Percentiles rank a stretch among this genome's conserved stretches.
phyloP scores from a whole-genome alignment of 352 stramenopile genomes.

The Plasmopara viticola region DNA sequence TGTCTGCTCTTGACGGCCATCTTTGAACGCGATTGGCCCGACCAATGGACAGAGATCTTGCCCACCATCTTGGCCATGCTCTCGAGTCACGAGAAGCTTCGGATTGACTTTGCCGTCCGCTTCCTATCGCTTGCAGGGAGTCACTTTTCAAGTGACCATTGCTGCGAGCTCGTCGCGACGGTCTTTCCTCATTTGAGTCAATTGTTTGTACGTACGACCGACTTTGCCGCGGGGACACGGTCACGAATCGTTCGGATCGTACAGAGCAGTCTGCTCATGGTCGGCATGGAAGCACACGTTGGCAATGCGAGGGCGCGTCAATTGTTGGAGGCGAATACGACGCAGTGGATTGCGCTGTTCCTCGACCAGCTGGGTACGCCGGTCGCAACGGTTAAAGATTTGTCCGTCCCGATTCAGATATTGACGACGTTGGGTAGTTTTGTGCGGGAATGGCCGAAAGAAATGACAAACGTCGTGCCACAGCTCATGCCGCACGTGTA shows the following conservation, averaged over 20 bases:
- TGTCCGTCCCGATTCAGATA: slow-evolving; percentile 73
- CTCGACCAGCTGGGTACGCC: slow-evolving; percentile 41
- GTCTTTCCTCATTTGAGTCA: slow-evolving; percentile 71
- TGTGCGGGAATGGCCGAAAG: slow-evolving; percentile 75
- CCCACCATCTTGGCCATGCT: slow-evolving; percentile 58
- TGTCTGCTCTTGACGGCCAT: slow-evolving; percentile 73
- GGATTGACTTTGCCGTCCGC: slow-evolving; percentile 63
- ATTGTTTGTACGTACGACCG: slow-evolving; percentile 37
- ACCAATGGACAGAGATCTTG: slow-evolving; percentile 76
- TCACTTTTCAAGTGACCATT: slow-evolving; percentile 77
- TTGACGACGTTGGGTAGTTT: slow-evolving; percentile 68
- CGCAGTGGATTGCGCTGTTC: slow-evolving; percentile 68
- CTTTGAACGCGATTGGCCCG: slow-evolving; percentile 79
- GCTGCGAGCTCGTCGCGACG: slow-evolving; percentile 63
- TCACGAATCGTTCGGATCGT: slow-evolving; percentile 66
- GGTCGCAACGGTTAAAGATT: slow-evolving; percentile 46
- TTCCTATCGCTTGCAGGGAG: slow-evolving; percentile 67
- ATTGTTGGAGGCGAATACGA: slow-evolving; percentile 59
- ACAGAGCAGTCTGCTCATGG: slow-evolving; percentile 70
- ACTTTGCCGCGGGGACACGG: slow-evolving; percentile 47
- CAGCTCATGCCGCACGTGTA: slow-evolving; percentile 71
- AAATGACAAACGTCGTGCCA: slow-evolving; percentile 66
- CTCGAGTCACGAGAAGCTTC: slow-evolving; percentile 39
- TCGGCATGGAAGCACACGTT: slow-evolving; percentile 79
- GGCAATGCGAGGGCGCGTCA: slow-evolving; percentile 49